phyloP scores from a whole-genome alignment of 192 early-diverging fungal species.

The Coemansia sp. region DNA sequence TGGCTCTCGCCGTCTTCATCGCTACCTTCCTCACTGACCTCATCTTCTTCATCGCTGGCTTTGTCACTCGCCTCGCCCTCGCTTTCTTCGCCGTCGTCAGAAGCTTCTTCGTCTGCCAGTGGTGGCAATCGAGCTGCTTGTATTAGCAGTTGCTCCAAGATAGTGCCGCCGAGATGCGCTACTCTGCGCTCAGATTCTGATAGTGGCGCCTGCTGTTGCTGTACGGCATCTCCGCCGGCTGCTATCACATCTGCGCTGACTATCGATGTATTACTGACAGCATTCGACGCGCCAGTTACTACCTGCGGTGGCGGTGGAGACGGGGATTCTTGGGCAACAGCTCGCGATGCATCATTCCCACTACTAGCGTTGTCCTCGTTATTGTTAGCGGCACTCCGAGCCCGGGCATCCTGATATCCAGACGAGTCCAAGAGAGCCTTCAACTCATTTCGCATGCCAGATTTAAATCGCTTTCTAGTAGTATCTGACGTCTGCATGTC shows the following conservation, averaged over 20 bases:
- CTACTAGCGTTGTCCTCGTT: background rate
- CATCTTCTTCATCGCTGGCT: constrained; percentile 8
- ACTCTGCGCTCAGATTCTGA: constrained; percentile 23
- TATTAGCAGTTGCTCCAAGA: constrained; percentile 50
- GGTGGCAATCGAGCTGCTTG: constrained; percentile 36
- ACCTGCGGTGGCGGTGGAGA: background rate
- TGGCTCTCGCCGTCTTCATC: background rate
- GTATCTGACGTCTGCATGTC: background rate
- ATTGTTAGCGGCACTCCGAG: background rate
- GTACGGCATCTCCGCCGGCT: background rate
- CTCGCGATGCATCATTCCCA: background rate
- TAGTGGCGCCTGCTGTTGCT: constrained; percentile 6
- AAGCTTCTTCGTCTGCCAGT: constrained; percentile 7
- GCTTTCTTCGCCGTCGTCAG: constrained; percentile 9
- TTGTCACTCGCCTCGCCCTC: background rate
- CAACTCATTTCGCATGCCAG: constrained; percentile 21
- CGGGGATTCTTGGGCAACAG: background rate
- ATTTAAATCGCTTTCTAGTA: background rate
- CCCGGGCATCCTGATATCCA: constrained; percentile 19
- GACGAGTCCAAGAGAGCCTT: constrained; percentile 15
- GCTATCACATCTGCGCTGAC: background rate
- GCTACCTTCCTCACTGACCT: background rate
- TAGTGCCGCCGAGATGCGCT: constrained; percentile 25
- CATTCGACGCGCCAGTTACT: background rate
- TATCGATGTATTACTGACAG: background rate